These are phyloP conservation scores for Primulina tabacum DNA, from an alignment of 257 asterid genomes.

Conservation along the genomic window DNA sequence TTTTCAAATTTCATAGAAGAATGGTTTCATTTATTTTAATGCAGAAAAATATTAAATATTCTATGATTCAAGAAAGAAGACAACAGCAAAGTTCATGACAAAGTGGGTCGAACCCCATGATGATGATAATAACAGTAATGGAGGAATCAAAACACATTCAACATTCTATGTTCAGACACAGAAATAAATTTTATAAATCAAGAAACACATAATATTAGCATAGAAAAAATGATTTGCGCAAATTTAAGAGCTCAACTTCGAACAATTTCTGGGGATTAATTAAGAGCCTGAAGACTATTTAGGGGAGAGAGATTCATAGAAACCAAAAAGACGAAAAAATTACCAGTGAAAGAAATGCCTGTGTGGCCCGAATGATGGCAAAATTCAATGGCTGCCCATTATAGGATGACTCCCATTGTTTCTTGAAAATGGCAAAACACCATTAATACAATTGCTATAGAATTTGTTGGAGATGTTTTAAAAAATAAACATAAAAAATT, in stretches of 20 bases:
- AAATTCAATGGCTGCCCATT: slow-evolving; percentile 35
- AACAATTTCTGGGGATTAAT: slow-evolving; percentile 25
- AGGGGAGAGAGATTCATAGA: slow-evolving; percentile 20
- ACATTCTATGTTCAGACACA: not conserved
- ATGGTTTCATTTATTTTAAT: not conserved
- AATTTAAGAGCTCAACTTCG: slow-evolving; percentile 20
- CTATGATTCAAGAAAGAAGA: not conserved
- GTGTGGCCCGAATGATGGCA: slow-evolving; percentile 20
- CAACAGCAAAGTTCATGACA: not conserved
- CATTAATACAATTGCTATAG: not conserved
- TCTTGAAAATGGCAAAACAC: slow-evolving; percentile 22
- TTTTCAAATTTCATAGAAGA: no score
- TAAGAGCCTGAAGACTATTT: slow-evolving; percentile 21
- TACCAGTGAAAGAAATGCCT: slow-evolving; percentile 31
- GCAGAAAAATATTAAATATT: not conserved
- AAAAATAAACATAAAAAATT: not conserved
- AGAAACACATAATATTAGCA: not conserved
- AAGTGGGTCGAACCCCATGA: not conserved
- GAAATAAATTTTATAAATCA: slow-evolving; percentile 1
- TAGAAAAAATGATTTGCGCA: slow-evolving; percentile 13
- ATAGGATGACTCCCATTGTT: slow-evolving; percentile 17
- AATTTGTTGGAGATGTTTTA: not conserved
- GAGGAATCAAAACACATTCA: not conserved
- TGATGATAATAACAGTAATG: not conserved
- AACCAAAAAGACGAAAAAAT: slow-evolving; percentile 4